Conservation (phyloP, 352 stramenopile species). For the Paralagenidium karlingii region DNA sequence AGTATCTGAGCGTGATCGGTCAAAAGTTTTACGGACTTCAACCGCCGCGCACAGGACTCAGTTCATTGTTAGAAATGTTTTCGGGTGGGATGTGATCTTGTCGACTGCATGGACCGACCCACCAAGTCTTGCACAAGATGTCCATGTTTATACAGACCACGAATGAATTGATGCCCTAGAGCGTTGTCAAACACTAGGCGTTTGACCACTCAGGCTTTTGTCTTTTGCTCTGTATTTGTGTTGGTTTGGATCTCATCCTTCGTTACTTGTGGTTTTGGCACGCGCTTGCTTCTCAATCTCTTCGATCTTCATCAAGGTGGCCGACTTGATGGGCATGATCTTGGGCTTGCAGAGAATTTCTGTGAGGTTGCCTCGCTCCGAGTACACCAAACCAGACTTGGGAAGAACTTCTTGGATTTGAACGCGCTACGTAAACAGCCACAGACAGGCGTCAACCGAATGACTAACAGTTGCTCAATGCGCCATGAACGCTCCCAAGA, state of each 20-base stretch:
- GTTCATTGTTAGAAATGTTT: slow-evolving; percentile 78
- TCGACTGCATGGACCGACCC: too few species aligned
- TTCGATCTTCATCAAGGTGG: slow-evolving; percentile 74
- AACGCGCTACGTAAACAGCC: slow-evolving; percentile 28
- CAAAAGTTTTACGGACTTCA: slow-evolving; percentile 82
- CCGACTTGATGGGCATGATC: slow-evolving; percentile 83
- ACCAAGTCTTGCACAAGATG: too few species aligned
- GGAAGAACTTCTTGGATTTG: slow-evolving; percentile 78
- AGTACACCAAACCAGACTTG: slow-evolving; percentile 83
- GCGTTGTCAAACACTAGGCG: too few species aligned
- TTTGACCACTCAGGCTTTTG: too few species aligned
- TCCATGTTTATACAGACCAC: too few species aligned
- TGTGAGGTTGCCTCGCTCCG: slow-evolving; percentile 70
- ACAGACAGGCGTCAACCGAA: too few species aligned
- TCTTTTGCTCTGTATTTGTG: too few species aligned
- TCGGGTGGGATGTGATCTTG: slow-evolving; percentile 71
- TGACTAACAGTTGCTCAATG: too few species aligned
- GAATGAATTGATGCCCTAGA: too few species aligned
- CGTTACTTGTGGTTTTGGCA: too few species aligned
- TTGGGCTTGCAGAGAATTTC: slow-evolving; percentile 85
- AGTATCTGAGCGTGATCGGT: slow-evolving; percentile 78
- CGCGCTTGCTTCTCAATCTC: slow-evolving; percentile 74
- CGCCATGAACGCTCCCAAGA: too few species aligned
- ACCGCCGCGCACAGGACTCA: slow-evolving; percentile 59
- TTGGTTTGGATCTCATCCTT: too few species aligned